phyloP scores from a whole-genome alignment of 768 basidiomycete genomes.

The Lactifluus volemus region DNA sequence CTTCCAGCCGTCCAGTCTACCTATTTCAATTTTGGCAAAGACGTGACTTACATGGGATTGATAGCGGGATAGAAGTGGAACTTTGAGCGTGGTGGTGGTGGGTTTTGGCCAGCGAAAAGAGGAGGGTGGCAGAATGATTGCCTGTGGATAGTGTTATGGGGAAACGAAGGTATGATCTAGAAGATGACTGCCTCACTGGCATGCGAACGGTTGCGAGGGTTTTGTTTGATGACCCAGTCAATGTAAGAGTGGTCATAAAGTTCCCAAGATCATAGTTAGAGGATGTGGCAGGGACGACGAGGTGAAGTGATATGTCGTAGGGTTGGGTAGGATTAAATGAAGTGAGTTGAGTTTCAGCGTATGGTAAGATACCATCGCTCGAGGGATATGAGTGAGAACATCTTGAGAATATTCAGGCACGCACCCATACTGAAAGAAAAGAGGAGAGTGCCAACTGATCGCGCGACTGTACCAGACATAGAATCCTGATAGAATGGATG shows the following conservation, averaged over 20 bases:
- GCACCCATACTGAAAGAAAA: conserved; percentile 79
- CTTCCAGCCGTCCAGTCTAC: conserved; percentile 67
- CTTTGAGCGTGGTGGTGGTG: conserved; percentile 36
- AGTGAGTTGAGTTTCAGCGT: conserved; percentile 47
- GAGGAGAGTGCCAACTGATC: conserved; percentile 56
- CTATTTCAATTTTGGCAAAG: conserved; percentile 58
- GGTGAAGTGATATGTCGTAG: conserved; percentile 65
- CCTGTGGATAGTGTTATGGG: conserved; percentile 30
- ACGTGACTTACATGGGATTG: conserved; percentile 39
- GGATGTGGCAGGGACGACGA: conserved; percentile 56
- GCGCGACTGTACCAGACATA: conserved; percentile 68
- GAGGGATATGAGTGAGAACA: neutral
- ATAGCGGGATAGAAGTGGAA: conserved; percentile 54
- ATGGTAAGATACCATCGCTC: conserved; percentile 59
- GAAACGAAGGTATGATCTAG: neutral
- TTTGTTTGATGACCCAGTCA: conserved; percentile 52
- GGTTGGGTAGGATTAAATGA: conserved; percentile 49
- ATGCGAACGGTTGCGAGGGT: conserved; percentile 53
- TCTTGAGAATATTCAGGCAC: conserved; percentile 19
- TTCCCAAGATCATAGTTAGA: conserved; percentile 71
- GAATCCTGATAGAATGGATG: conserved; percentile 62
- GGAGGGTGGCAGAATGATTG: conserved; percentile 44
- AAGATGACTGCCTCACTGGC: conserved; percentile 47
- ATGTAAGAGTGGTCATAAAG: conserved; percentile 66
- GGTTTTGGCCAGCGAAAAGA: conserved; percentile 34